Percentiles rank a stretch among this genome's conserved stretches.
phyloP scores from a whole-genome alignment of 192 early-diverging fungal genomes.

The Coemansia sp. region DNA sequence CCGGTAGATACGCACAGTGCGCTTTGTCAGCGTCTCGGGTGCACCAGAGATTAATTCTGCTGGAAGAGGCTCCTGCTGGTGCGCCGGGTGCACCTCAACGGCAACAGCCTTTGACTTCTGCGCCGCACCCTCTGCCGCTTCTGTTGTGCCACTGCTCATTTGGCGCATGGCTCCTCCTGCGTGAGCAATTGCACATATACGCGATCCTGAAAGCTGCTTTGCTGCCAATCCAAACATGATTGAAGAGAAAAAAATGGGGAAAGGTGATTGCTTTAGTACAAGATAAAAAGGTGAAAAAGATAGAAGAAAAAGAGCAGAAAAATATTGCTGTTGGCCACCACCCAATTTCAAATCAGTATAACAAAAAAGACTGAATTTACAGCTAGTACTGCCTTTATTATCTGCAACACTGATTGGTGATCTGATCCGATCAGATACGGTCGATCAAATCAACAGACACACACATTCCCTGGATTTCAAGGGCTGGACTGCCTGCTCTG shows the following conservation, averaged over 20 bases:
- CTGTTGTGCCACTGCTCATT: constrained; percentile 10
- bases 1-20: constrained; percentile 82
- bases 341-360: no score
- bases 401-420: no score
- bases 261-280: background rate
- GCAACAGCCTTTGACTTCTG: background rate
- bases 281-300: background rate
- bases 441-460: no score
- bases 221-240: background rate
- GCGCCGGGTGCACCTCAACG: constrained; percentile 42
- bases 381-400: no score
- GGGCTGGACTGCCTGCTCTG: no score
- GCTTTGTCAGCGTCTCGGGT: constrained; percentile 59
- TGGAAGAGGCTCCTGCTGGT: constrained; percentile 44
- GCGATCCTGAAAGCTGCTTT: background rate
- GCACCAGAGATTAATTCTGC: constrained; percentile 54
- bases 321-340: background rate
- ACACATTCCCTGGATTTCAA: no score
- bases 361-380: no score
- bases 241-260: background rate
- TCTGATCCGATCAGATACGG: background rate
- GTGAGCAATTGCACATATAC: background rate
- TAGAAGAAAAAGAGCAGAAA: background rate
- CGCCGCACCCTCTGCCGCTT: background rate
- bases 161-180: background rate